Conservation (phyloP, 192 early-diverging fungal species). For the Podochytrium sp. region DNA sequence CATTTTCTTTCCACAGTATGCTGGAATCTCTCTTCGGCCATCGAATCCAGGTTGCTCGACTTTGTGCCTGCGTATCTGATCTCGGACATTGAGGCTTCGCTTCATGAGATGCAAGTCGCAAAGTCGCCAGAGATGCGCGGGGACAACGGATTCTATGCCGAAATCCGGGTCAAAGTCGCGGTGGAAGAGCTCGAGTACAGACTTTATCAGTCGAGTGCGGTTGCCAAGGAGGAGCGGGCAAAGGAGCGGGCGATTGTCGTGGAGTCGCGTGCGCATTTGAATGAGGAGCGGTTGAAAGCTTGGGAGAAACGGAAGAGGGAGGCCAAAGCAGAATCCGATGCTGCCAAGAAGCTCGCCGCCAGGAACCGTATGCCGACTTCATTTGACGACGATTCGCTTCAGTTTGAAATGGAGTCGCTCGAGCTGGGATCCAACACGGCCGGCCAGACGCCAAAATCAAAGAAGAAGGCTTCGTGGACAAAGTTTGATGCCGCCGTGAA, state of each 20-base stretch:
- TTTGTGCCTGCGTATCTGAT: conserved; percentile 28
- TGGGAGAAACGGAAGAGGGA: conserved; percentile 21
- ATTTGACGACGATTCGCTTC: neutral
- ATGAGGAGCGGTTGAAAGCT: neutral
- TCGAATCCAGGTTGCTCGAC: conserved; percentile 31
- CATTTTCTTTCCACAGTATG: conserved; percentile 6
- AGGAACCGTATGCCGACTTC: no score
- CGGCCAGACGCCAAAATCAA: neutral
- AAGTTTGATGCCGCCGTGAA: neutral
- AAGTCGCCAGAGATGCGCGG: conserved; percentile 40
- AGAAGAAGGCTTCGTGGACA: neutral
- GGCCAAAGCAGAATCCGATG: neutral
- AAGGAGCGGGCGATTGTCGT: neutral
- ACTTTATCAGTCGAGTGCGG: neutral
- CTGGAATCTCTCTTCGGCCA: conserved; percentile 43
- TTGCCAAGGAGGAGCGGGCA: neutral
- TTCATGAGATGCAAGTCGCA: conserved; percentile 35
- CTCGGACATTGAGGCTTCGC: conserved; percentile 16
- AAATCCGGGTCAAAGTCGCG: neutral
- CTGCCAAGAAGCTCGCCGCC: neutral
- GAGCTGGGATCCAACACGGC: neutral
- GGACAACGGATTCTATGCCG: conserved; percentile 33
- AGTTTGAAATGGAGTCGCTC: neutral
- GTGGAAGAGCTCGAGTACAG: conserved; percentile 8
- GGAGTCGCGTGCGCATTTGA: neutral